Conservation (phyloP, 1,284 basidiomycete genomes). For the Heterobasidion annosum region DNA sequence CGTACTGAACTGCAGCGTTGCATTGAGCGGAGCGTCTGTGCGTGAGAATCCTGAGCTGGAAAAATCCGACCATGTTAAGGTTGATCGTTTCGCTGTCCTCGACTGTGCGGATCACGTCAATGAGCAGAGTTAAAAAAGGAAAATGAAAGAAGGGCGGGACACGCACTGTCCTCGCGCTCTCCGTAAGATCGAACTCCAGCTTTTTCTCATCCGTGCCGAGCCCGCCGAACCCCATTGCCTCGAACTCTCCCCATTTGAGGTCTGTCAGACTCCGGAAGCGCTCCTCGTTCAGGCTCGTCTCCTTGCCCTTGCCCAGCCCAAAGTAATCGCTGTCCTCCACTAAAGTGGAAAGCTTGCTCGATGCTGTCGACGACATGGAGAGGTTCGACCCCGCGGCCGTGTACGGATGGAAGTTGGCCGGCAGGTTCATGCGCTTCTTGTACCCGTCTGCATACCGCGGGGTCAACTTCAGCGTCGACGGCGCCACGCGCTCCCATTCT, state of each 20-base stretch:
- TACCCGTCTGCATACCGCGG: conserved; percentile 62
- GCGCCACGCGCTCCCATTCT: conserved; percentile 66
- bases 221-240: conserved; percentile 67
- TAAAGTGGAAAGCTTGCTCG: conserved; percentile 19
- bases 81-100: conserved; percentile 62
- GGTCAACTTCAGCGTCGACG: conserved; percentile 41
- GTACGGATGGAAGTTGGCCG: conserved; percentile 49
- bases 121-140: not conserved
- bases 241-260: conserved; percentile 84
- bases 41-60: conserved; percentile 73
- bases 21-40: conserved; percentile 60
- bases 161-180: conserved; percentile 73
- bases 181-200: conserved; percentile 80
- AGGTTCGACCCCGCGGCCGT: conserved; percentile 13
- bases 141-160: not conserved
- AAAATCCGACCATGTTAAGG: conserved; percentile 84
- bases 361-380: conserved; percentile 16
- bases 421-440: conserved; percentile 64
- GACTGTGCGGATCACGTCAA: conserved; percentile 30
- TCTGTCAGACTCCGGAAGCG: conserved; percentile 76
- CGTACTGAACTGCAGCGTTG: conserved; percentile 74
- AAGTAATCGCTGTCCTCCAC: conserved; percentile 22
- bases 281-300: conserved; percentile 39
- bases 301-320: conserved; percentile 13
- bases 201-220: conserved; percentile 48